Evolutionary conservation across 1,284 basidiomycete genomes (phyloP), one percentile per base, ranked within the genome.

Genomic region (Hortiboletus rubellus): DNA sequence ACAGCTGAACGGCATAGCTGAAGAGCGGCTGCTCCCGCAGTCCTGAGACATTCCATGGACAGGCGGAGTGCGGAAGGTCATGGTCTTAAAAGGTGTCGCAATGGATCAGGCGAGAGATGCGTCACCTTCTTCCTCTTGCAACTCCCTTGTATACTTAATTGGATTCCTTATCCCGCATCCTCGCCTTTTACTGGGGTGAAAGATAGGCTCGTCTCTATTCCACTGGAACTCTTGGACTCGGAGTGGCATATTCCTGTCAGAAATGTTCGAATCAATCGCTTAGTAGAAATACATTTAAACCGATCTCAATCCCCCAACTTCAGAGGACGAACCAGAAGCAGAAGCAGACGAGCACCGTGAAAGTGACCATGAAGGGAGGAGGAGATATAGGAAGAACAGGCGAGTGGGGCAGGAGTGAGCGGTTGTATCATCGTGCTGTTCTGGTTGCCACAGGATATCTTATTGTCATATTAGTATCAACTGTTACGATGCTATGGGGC

Each of bases 1-100:
- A 41, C 62, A 57, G 60, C 69, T 58, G 70, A 55, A 60, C 60
- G 61, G 43, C 66, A 69, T 71, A 72, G 64, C 72, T 72, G 71
- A 64, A 59, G 72, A 55, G 18, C 58, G 49, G 61, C 59, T 30
- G 5, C 22, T 22, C 22, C 3, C 22, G 2, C 2, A 22, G 22
- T 22, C 22, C 22, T 22, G 22, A 22, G 69, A 72, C 67, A 58
- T 68, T 69, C 15, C 17, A 5, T 33, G 34, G 7, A 14, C 51
- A 55, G 71, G 62, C 52, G 69, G 22, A 68, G 71, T 3, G 14
- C n/a, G n/a, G 51, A 36, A 51, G 31, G 43, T 34, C 36, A 22
- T 30, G n/a, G 38, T 45, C 30, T 46, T 46, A 50, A 37, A 45
- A 22, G 31, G 43, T 54, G 50, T 33, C 34, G 51, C 31, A 31